Evolutionary conservation across 1,139 yeast species (phyloP).

Genomic region (Tardiomyces depauwii): DNA sequence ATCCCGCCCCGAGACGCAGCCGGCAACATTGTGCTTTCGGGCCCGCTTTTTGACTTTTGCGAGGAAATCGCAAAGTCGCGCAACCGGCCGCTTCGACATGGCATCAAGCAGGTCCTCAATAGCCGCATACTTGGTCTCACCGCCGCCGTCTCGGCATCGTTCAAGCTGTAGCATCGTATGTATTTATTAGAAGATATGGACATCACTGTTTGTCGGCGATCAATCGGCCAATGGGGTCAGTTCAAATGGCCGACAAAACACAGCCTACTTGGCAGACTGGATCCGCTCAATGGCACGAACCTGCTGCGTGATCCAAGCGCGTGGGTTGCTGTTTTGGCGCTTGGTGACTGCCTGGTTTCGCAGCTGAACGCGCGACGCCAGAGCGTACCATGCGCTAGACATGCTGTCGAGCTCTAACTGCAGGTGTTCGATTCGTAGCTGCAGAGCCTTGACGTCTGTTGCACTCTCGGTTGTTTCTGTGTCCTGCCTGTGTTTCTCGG

Average conservation of each 20-base stretch:
- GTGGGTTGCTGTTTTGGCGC: constrained; percentile 15
- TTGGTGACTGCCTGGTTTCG: constrained; percentile 16
- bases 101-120: constrained; percentile 12
- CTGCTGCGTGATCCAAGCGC: constrained; percentile 20
- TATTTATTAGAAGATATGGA: no score
- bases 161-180: not conserved
- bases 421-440: not conserved
- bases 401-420: constrained; percentile 14
- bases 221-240: no score
- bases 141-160: not conserved
- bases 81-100: constrained; percentile 9
- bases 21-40: constrained; percentile 15
- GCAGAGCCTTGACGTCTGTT: not conserved
- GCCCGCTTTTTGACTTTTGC: constrained; percentile 19
- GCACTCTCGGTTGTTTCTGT: not conserved
- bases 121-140: constrained; percentile 11
- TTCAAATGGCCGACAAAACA: no score
- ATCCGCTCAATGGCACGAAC: constrained; percentile 11
- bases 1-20: constrained; percentile 8
- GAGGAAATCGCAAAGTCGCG: constrained; percentile 22
- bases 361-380: constrained; percentile 19
- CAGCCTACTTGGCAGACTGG: not conserved
- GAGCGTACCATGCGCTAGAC: constrained; percentile 20
- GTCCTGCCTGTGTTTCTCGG: not conserved
- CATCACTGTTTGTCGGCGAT: no score